Base-by-base conservation (phyloP, 2,329 filamentous ascomycete genomes). In the Neofusicoccum sp. region DNA sequence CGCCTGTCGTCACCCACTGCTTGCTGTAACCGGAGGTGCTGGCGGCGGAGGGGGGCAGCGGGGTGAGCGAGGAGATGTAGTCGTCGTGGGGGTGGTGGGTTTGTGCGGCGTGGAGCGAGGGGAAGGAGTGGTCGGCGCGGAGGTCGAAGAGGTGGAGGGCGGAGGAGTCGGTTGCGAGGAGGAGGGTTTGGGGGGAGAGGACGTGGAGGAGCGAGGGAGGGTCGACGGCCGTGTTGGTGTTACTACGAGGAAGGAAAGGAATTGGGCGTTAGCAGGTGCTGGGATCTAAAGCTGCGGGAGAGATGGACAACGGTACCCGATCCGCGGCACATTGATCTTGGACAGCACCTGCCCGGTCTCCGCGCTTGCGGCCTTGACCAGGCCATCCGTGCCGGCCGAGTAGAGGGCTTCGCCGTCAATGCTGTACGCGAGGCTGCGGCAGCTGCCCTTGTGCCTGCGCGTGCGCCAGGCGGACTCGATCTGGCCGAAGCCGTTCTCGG, bases 1-100 rank as follows among this genome's bases (percentile, higher is more conserved):
- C 93, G 37, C 95, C 95, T 0, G 93, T 97, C 41, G 90, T 95
- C 59, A 97, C 85, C 90, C 93, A 99, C 78, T 98, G 94, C 78
- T 97, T 97, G 70, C 91, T 88, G 74, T 91, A 94, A 4, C 93
- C 93, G 16, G 90, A 94, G 0, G 92, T 97, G 75, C 90, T 95
- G 62, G 90, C 87, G 34, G 88, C 84, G 1, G 90, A 89, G 0
- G 93, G 85, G 0, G 93, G 93, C 0, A 99, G 85, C 1, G 93
- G 88, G 0, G 91, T 90, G 48, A 99, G 83, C 56, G 91, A 93
- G 36, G 93, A 95, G 61, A 99, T 87, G 76, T 97, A 97, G 79
- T 98, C 94, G 70, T 91, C 88, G 78, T 99, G 95, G 0, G 94
- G 94, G 66, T 88, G 88, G 73, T 94, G 89, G 8, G 92, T 93